Evolutionary conservation across 345 rosid genomes (phyloP).

Genomic region (Moricandia moricandioides): DNA sequence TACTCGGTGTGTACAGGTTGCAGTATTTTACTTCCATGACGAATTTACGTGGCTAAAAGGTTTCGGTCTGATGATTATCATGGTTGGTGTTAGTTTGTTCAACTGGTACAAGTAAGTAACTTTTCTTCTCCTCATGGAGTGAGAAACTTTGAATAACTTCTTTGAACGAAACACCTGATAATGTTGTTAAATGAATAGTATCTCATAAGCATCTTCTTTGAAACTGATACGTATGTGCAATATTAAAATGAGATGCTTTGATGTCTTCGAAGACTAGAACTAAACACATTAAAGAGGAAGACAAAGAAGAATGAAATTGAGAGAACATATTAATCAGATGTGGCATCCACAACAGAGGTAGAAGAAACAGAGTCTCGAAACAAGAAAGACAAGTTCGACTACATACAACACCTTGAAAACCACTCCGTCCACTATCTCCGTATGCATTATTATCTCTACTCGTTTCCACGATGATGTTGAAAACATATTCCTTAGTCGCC

Average conservation of each 20-base stretch:
- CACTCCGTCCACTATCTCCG: constrained; percentile 43
- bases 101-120: no score
- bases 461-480: constrained; percentile 36
- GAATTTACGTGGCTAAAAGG: no score
- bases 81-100: no score
- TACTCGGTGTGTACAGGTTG: no score
- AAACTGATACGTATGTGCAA: not conserved
- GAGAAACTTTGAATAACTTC: no score
- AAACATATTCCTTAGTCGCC: constrained; percentile 22
- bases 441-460: constrained; percentile 32
- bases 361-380: constrained; percentile 70
- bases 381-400: constrained; percentile 57
- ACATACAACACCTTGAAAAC: constrained; percentile 52
- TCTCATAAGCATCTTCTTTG: not conserved
- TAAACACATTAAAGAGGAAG: not conserved
- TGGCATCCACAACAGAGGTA: constrained; percentile 71
- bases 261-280: constrained; percentile 3
- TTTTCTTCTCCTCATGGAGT: no score
- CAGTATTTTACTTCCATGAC: no score
- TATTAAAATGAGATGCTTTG: no score
- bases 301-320: not conserved
- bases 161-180: not conserved
- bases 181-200: not conserved
- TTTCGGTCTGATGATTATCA: no score
- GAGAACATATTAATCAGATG: constrained; percentile 44